Conservation (phyloP, 495 filamentous ascomycete genomes). For the Pseudomonodictys pantanalensis region DNA sequence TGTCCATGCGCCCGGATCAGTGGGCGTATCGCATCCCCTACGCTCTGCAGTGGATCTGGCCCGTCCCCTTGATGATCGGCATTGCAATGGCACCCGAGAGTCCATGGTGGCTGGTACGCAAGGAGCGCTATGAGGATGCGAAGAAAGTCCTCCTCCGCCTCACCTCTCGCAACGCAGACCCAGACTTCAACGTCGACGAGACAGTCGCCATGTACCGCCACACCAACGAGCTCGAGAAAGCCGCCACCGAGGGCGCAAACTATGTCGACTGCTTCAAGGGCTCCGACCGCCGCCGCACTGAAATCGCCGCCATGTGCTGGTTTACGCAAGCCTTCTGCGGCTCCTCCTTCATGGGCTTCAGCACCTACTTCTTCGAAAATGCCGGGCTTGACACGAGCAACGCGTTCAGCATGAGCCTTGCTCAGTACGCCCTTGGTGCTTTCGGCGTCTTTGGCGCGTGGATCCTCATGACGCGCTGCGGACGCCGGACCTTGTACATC, state of each 20-base stretch:
- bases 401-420: conserved; percentile 68
- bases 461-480: conserved; percentile 68
- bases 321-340: conserved; percentile 77
- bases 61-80: conserved; percentile 59
- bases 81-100: conserved; percentile 70
- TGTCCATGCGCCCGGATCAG: conserved; percentile 56
- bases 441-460: conserved; percentile 70
- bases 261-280: conserved; percentile 76
- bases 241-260: conserved; percentile 64
- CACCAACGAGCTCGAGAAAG: conserved; percentile 70
- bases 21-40: conserved; percentile 71
- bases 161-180: conserved; percentile 40
- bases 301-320: conserved; percentile 74
- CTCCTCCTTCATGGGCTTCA: conserved; percentile 63
- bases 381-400: conserved; percentile 60
- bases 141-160: conserved; percentile 66
- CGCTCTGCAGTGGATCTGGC: conserved; percentile 84
- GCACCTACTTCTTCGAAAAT: conserved; percentile 73
- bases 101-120: conserved; percentile 80
- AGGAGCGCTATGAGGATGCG: conserved; percentile 64
- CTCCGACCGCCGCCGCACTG: conserved; percentile 66
- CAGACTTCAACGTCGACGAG: conserved; percentile 67
- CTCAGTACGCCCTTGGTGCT: conserved; percentile 74
- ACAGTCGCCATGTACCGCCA: conserved; percentile 84
- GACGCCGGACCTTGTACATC: conserved; percentile 69